Conservation (phyloP, 2,329 filamentous ascomycete genomes). For the Verticillium albo-atrum region DNA sequence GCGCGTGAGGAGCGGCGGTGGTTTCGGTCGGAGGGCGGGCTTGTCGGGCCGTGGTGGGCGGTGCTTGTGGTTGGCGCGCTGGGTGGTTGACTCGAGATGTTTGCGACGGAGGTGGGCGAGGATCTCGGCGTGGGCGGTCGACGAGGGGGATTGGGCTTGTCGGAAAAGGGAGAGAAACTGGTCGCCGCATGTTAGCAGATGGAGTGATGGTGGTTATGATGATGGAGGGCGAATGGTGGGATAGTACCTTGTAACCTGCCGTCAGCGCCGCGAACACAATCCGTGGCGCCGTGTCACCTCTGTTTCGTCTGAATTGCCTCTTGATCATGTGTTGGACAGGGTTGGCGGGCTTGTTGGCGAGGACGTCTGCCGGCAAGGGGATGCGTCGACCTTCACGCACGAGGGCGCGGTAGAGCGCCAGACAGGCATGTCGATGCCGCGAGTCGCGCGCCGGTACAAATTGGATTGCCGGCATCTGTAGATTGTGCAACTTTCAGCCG, state of each 20-base stretch:
- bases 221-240: too few relatives aligned
- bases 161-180: slow-evolving; percentile 38
- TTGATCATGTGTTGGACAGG: slow-evolving; percentile 55
- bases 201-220: too few relatives aligned
- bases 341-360: slow-evolving; percentile 26
- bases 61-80: slow-evolving; percentile 13
- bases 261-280: slow-evolving; percentile 59
- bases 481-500: neutral
- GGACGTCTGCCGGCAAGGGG: slow-evolving; percentile 42
- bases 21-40: slow-evolving; percentile 9
- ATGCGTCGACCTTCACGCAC: slow-evolving; percentile 52
- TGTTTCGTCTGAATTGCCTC: slow-evolving; percentile 59
- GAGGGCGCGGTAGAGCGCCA: slow-evolving; percentile 70
- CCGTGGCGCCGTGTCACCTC: slow-evolving; percentile 50
- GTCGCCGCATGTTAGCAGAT: neutral
- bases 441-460: slow-evolving; percentile 45
- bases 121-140: slow-evolving; percentile 35
- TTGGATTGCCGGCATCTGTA: slow-evolving; percentile 1
- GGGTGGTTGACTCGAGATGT: slow-evolving; percentile 8
- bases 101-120: slow-evolving; percentile 32
- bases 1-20: slow-evolving; percentile 28
- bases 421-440: slow-evolving; percentile 52
- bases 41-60: slow-evolving; percentile 11
- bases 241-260: slow-evolving; percentile 63
- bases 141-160: slow-evolving; percentile 30